Evolutionary conservation across 2,329 filamentous ascomycete genomes (phyloP), one percentile per base, ranked within the genome.

Genomic region (Venturia pyrina): DNA sequence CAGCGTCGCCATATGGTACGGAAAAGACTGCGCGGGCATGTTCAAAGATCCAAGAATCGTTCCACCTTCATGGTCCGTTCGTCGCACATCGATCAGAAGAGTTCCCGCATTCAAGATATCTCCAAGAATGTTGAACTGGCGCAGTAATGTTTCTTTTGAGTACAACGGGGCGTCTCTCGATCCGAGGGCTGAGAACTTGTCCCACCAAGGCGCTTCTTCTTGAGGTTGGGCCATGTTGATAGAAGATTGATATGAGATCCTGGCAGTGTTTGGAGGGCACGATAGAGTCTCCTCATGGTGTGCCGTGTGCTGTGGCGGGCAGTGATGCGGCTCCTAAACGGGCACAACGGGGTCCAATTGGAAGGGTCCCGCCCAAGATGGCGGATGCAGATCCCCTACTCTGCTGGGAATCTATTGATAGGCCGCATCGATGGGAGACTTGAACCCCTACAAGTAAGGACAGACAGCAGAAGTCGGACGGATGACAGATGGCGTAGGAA

Each of bases 51-150:
- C 78, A 32, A 74, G 72, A 61, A 81, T 78, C 5, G 73, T 71
- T 17, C 79, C 79, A 44, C 79, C 79, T 65, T 78, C 77, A 68
- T 78, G 81, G 70, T 81, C 79, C n/a, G 75, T 80, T 48, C 79
- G 73, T 28, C 79, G 76, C n/a, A 67, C 62, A 67, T 68, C 66
- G 37, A 67, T 59, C 21, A 67, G 48, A n/a, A 67, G 62, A 40
- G 64, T 64, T 1, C 65, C 67, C 37, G 67, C 67, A 57, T 67
- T 62, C 59, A 67, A 34, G 2, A 67, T 40, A 37, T 67, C 66
- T 24, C 66, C 66, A 8, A 67, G 41, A 57, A 62, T 67, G 17
- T 24, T 24, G 40, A 63, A 67, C 28, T 68, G 65, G 32, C 66
- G 65, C 6, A 67, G 48, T 44, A 67, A 24, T 11, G 63, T 40